phyloP scores from a whole-genome alignment of 805 yeast genomes.

The Starmerella khaoyaiensis region DNA sequence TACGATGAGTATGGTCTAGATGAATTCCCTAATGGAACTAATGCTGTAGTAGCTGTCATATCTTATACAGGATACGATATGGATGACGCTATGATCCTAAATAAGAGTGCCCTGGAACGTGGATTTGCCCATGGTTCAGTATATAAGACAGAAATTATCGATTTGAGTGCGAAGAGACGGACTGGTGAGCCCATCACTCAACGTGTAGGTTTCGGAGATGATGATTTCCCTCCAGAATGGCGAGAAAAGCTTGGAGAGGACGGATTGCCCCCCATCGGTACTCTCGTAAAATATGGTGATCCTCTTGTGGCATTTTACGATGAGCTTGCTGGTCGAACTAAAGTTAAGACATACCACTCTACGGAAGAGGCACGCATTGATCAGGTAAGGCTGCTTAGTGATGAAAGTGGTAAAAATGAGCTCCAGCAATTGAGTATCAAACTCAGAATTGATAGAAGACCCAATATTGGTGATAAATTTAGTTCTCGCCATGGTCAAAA shows the following conservation, averaged over 20 bases:
- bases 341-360: slow-evolving; percentile 83
- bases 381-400: slow-evolving; percentile 85
- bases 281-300: slow-evolving; percentile 83
- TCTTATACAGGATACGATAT: slow-evolving; percentile 98
- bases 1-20: slow-evolving; percentile 97
- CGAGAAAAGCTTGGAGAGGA: slow-evolving; percentile 75
- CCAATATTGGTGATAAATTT: slow-evolving; percentile 93
- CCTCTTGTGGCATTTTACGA: slow-evolving; percentile 89
- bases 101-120: slow-evolving; percentile 93
- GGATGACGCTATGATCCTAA: slow-evolving; percentile 99
- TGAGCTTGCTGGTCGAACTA: slow-evolving; percentile 80
- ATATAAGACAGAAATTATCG: slow-evolving; percentile 86
- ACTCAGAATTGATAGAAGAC: slow-evolving; percentile 79
- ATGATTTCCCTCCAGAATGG: slow-evolving; percentile 89
- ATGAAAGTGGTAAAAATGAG: slow-evolving; percentile 54
- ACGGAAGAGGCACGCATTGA: slow-evolving; percentile 90
- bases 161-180: slow-evolving; percentile 60
- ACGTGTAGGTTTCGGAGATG: slow-evolving; percentile 88
- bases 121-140: slow-evolving; percentile 97
- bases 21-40: slow-evolving; percentile 94
- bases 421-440: slow-evolving; percentile 78
- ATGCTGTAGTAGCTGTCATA: slow-evolving; percentile 97
- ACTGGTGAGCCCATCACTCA: slow-evolving; percentile 91
- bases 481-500: slow-evolving; percentile 97
- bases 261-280: slow-evolving; percentile 85